Base-by-base conservation (phyloP, 169 alveolate species). In the Eimeria necatrix region DNA sequence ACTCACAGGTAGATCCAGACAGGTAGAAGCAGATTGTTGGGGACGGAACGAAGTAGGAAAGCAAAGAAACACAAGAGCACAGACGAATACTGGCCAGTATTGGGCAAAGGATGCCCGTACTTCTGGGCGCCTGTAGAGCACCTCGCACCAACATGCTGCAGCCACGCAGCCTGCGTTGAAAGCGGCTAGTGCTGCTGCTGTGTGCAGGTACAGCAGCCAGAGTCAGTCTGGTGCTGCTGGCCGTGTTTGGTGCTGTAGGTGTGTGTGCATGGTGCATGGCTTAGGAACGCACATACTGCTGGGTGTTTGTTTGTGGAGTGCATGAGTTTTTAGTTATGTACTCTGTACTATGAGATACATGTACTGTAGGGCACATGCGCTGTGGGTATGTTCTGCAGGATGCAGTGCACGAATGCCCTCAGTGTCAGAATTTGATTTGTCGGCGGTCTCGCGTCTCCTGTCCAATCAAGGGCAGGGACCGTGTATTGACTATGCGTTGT, bases 401-500 rank as follows among this genome's bases (percentile, higher is more conserved):
- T 16, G 78, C 78, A 12, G 78, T 68, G 49, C 78, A 68, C 49
- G 78, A 78, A 8, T 89, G 94, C 76, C 94, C 94, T 5, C 76
- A 51, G 14, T 89, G 94, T 52, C 20, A 87, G 7, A 89, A 89
- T 26, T 18, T 89, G 59, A 18, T 89, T 14, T 26, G 52, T n/a
- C 64, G 94, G 26, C 94, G 80, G 0, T 71, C 88, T 1, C 86
- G 94, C 4, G 76, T 89, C 20, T 46, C 83, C 56, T 49, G 78
- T 41, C 94, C 94, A 7, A 5, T 89, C 41, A 5, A 41, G n/a
- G 74, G 83, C 24, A 46, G 94, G 41, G 94, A 89, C 41, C 73
- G 80, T 10, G 78, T 89, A 59, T 56, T 89, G 22, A 89, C 94
- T 6, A 52, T 89, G 61, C 78, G 80, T 14, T 89, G 94, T 70